A percentile compares a stretch with the other conserved stretches of the same genome.
These are phyloP conservation scores for Mortierella sp. DNA, from an alignment of 371 early-diverging fungal species.

Conservation along the genomic window DNA sequence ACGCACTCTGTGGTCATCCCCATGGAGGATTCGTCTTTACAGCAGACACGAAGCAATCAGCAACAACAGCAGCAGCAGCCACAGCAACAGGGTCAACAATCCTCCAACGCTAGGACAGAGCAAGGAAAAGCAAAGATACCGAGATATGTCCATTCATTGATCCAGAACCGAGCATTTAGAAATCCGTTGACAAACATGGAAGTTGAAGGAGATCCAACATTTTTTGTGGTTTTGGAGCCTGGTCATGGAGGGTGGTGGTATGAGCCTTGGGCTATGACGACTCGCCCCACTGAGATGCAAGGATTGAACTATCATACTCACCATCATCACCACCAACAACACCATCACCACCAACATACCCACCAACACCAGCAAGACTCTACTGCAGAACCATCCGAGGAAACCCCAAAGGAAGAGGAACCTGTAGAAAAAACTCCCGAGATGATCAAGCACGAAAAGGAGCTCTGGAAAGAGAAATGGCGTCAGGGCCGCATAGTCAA, in stretches of 20 bases:
- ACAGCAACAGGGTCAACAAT: slow-evolving; percentile 5
- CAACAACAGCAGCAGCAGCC: neutral
- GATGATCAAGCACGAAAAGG: slow-evolving; percentile 29
- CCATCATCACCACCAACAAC: neutral
- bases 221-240: slow-evolving; percentile 42
- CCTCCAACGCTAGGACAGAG: neutral
- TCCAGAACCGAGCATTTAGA: slow-evolving; percentile 36
- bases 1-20: neutral
- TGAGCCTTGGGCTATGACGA: slow-evolving; percentile 46
- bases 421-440: slow-evolving; percentile 14
- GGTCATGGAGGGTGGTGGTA: slow-evolving; percentile 53
- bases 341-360: neutral
- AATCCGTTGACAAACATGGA: slow-evolving; percentile 54
- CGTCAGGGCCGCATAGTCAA: slow-evolving; percentile 36
- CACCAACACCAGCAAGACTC: neutral
- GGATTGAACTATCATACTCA: slow-evolving; percentile 4
- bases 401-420: neutral
- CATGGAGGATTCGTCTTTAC: neutral
- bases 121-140: slow-evolving; percentile 10
- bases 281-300: slow-evolving; percentile 4
- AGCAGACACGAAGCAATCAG: neutral
- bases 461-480: slow-evolving; percentile 39
- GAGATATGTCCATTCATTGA: slow-evolving; percentile 31
- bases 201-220: slow-evolving; percentile 46
- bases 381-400: neutral